Evolutionary conservation across 140 eudicot genomes (phyloP).

Genomic region (Erigeron philadelphicus): DNA sequence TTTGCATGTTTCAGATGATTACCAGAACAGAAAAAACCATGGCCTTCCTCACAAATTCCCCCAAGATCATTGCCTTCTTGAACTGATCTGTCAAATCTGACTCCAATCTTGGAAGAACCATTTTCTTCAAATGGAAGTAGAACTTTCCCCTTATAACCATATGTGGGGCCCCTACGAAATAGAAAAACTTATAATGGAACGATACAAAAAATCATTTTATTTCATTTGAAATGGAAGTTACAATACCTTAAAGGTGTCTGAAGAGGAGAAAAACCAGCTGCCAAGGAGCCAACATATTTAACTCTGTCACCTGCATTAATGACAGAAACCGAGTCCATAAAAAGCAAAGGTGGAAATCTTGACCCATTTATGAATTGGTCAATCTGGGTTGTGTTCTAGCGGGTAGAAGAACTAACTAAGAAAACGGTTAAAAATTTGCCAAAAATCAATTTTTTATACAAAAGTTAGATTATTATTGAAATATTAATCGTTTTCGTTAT

Average conservation of each 20-base stretch:
- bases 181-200: not conserved
- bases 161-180: conserved; percentile 62
- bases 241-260: conserved; percentile 55
- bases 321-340: not conserved
- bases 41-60: conserved; percentile 79
- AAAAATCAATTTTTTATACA: too few relatives aligned
- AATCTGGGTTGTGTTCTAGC: not conserved
- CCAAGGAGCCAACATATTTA: conserved; percentile 59
- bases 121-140: conserved; percentile 75
- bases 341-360: not conserved
- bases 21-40: conserved; percentile 94
- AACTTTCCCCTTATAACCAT: conserved; percentile 81
- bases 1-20: conserved; percentile 21
- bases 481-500: too few relatives aligned
- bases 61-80: conserved; percentile 93
- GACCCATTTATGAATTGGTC: not conserved
- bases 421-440: not conserved
- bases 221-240: conserved; percentile 7
- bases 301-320: conserved; percentile 81
- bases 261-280: conserved; percentile 45
- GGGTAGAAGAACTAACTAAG: not conserved
- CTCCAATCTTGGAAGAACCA: conserved; percentile 84
- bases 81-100: conserved; percentile 76
- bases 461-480: too few relatives aligned
- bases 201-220: not conserved